Evolutionary conservation across 2,329 filamentous ascomycete genomes (phyloP), one percentile per base, ranked within the genome.

Genomic region (Paracoccidioides lutzii): DNA sequence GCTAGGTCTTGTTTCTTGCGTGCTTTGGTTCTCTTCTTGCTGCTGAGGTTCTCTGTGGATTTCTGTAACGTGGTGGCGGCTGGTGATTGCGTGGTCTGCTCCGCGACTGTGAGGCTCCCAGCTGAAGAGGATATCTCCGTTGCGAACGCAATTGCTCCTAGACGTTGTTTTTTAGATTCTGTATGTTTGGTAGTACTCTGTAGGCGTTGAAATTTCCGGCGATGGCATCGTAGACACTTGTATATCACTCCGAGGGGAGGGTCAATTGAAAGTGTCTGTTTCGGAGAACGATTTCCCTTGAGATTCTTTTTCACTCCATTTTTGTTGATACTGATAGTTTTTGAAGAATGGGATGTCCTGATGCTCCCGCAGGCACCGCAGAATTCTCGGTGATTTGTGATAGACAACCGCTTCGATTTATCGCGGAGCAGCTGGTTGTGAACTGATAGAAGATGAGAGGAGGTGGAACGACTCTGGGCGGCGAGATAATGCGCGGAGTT

Each of bases 11-110:
- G 75, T 55, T 76, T 71, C 59, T 80, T 81, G 32, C 79, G 69
- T 55, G 76, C 69, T 62, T 79, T 81, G 30, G 77, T 76, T 61
- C 78, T 70, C 61, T 79, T 78, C 65, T 80, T 80, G 68, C 77
- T 80, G 67, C 64, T 78, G 12, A 72, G 67, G 45, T 76, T 73
- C 2, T 71, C 68, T 5, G 61, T 57, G n/a, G 57, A 45, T 43
- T 63, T 62, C 37, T 42, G 54, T 32, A 37, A 52, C 51, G 56
- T 53, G 3, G 52, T 38, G 12, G 52, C 15, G 37, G 63, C 6
- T 7, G 45, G 55, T 28, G 52, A 38, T 42, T 55, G 38, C 33
- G 53, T 15, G 22, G 5, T 10, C 50, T 8, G 22, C 12, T 3
- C 15, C 10, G 9, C 10, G 22, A 14, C 6, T 9, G 41, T 12